phyloP scores from a whole-genome alignment of 2,329 filamentous ascomycete species.

The Sphaerulina populicola region DNA sequence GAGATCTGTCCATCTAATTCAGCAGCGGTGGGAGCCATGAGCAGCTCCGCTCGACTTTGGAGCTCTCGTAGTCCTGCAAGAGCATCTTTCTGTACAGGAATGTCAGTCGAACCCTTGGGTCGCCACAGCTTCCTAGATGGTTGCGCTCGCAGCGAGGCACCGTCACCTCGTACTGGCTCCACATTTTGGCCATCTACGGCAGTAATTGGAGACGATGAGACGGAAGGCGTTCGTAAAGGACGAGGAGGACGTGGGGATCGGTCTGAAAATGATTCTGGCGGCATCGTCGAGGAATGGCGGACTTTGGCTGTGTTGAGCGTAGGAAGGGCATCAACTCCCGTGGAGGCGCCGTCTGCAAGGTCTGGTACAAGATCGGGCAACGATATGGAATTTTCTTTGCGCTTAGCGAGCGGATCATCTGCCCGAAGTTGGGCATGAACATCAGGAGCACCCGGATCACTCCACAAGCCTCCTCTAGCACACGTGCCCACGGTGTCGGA shows the following conservation, averaged over 20 bases:
- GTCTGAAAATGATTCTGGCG: slow-evolving; percentile 9
- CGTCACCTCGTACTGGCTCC: slow-evolving; percentile 23
- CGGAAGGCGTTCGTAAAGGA: slow-evolving; percentile 26
- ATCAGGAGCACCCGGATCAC: slow-evolving; percentile 35
- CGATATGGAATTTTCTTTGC: slow-evolving; percentile 23
- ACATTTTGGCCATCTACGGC: slow-evolving; percentile 27
- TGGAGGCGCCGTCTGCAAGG: slow-evolving; percentile 12
- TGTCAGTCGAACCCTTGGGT: slow-evolving; percentile 7
- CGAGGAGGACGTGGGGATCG: slow-evolving; percentile 12
- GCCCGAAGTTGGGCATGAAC: slow-evolving; percentile 1
- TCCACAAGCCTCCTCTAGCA: slow-evolving; percentile 80
- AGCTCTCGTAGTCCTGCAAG: slow-evolving; percentile 28
- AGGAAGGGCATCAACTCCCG: slow-evolving; percentile 20
- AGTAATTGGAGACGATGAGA: slow-evolving; percentile 24
- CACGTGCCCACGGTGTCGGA: slow-evolving; percentile 68
- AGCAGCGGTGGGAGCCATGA: neutral
- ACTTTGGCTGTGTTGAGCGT: slow-evolving; percentile 9
- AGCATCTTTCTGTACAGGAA: slow-evolving; percentile 23
- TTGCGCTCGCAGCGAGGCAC: slow-evolving; percentile 15
- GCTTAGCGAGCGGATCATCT: slow-evolving; percentile 8
- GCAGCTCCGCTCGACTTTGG: slow-evolving; percentile 17
- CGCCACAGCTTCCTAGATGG: slow-evolving; percentile 19
- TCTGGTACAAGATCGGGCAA: slow-evolving; percentile 19
- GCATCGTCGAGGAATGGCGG: slow-evolving; percentile 13
- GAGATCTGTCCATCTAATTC: neutral